These are phyloP conservation scores for Populus alba DNA, from an alignment of 345 rosid species.

Conservation along the genomic window DNA sequence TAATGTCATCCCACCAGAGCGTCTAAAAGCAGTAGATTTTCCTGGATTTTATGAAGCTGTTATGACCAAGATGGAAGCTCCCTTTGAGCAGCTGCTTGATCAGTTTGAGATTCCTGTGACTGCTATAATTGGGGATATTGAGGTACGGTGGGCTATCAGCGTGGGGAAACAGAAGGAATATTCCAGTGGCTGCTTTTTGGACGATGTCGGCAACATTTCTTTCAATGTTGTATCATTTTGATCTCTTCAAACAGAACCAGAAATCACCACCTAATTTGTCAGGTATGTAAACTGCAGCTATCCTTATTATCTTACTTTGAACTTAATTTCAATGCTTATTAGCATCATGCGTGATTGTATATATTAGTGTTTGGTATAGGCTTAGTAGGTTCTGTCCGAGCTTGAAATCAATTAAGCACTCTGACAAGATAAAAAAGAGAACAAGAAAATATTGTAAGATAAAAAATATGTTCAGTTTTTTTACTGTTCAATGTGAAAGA, in stretches of 20 bases:
- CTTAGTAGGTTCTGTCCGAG: no score
- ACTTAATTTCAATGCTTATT: no score
- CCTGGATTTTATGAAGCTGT: constrained; percentile 43
- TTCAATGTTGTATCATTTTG: constrained; percentile 36
- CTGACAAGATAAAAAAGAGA: no score
- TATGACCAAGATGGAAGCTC: constrained; percentile 42
- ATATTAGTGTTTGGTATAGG: no score
- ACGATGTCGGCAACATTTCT: constrained; percentile 41
- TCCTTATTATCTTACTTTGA: no score
- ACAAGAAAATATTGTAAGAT: no score
- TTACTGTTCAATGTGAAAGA: no score
- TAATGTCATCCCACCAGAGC: constrained; percentile 53
- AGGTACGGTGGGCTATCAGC: constrained; percentile 30
- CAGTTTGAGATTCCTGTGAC: constrained; percentile 33
- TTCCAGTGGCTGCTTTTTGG: constrained; percentile 46
- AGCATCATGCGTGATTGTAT: no score
- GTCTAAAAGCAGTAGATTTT: constrained; percentile 29
- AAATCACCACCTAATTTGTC: constrained; percentile 11
- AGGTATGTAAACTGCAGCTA: constrained; percentile 22
- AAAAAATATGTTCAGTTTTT: no score
- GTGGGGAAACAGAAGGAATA: constrained; percentile 38
- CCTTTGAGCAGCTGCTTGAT: constrained; percentile 46
- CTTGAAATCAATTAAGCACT: no score
- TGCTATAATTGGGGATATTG: constrained; percentile 34
- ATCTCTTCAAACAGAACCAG: constrained; percentile 16